Evolutionary conservation across 2,329 filamentous ascomycete genomes (phyloP).

Genomic region (Exophiala alcalophila): DNA sequence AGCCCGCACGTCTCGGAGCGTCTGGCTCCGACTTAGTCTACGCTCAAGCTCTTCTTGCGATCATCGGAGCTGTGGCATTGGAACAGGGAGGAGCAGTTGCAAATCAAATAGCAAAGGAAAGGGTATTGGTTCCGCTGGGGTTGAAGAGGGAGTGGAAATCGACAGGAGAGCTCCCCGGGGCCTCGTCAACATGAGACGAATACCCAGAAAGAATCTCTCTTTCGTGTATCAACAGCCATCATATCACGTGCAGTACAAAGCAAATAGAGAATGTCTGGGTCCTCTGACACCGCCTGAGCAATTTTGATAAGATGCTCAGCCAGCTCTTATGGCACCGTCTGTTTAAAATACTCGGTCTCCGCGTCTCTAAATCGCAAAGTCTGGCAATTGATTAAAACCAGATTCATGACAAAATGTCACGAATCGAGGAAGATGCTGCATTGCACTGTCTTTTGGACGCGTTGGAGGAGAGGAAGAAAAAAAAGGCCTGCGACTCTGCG

Average conservation of each 20-base stretch:
- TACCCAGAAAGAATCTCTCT: not conserved
- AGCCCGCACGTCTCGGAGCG: conserved; percentile 59
- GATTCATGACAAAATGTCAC: conserved; percentile 67
- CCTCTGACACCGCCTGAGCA: conserved; percentile 84
- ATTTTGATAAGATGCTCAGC: conserved; percentile 56
- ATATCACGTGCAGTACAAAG: conserved; percentile 13
- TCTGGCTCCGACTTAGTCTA: conserved; percentile 76
- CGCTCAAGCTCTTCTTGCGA: conserved; percentile 74
- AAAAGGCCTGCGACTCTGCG: conserved; percentile 28
- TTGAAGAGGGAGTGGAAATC: conserved; percentile 34
- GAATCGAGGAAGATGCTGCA: conserved; percentile 61
- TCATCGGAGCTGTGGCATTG: conserved; percentile 84
- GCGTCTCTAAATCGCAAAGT: conserved; percentile 60
- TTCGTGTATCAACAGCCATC: conserved; percentile 15
- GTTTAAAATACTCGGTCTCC: conserved; percentile 47
- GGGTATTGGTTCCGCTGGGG: conserved; percentile 60
- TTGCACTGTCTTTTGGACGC: conserved; percentile 86
- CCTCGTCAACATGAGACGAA: conserved; percentile 16
- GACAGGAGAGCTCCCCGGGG: conserved; percentile 26
- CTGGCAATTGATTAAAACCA: conserved; percentile 60
- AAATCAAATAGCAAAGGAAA: conserved; percentile 69
- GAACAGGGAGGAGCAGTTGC: conserved; percentile 80
- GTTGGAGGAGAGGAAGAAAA: conserved; percentile 53
- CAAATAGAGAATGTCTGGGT: conserved; percentile 61
- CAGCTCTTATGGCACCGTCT: conserved; percentile 69